Percentiles rank a stretch among this genome's conserved stretches.
Evolutionary conservation across 2,329 filamentous ascomycete species (phyloP).

Genomic region (Cercospora zeina): DNA sequence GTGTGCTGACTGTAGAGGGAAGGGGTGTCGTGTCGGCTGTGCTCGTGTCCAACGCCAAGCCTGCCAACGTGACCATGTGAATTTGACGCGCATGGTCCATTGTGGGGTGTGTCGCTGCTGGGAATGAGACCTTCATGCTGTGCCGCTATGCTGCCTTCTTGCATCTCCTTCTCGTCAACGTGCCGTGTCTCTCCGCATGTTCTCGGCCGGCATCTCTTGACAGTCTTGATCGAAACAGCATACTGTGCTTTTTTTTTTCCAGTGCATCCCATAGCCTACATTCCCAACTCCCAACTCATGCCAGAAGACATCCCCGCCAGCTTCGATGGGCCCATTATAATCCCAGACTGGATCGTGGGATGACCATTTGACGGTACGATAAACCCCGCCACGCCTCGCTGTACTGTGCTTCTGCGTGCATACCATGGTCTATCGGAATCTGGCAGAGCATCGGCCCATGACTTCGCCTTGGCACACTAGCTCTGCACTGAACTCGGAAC

Average conservation of each 20-base stretch:
- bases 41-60: slow-evolving; percentile 10
- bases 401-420: slow-evolving; percentile 13
- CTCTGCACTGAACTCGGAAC: slow-evolving; percentile 96
- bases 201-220: not conserved
- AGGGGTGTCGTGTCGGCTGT: not conserved
- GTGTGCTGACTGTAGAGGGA: not conserved
- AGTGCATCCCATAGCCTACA: not conserved
- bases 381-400: slow-evolving; percentile 20
- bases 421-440: slow-evolving; percentile 62
- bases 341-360: slow-evolving; percentile 8
- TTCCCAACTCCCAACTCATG: slow-evolving; percentile 9
- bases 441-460: slow-evolving; percentile 92
- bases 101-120: not conserved
- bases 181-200: not conserved
- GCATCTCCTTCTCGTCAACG: not conserved
- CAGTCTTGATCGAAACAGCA: not conserved
- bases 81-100: not conserved
- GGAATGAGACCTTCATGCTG: not conserved
- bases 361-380: slow-evolving; percentile 15
- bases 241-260: not conserved
- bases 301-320: not conserved
- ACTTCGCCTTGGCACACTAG: slow-evolving; percentile 98
- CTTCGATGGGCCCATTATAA: not conserved
- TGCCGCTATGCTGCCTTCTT: not conserved
- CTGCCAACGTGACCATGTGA: slow-evolving; percentile 6